A percentile compares a stretch with the other conserved stretches of the same genome.
Evolutionary conservation across 1,284 basidiomycete genomes (phyloP).

Genomic region (Phenoliferia sp.): DNA sequence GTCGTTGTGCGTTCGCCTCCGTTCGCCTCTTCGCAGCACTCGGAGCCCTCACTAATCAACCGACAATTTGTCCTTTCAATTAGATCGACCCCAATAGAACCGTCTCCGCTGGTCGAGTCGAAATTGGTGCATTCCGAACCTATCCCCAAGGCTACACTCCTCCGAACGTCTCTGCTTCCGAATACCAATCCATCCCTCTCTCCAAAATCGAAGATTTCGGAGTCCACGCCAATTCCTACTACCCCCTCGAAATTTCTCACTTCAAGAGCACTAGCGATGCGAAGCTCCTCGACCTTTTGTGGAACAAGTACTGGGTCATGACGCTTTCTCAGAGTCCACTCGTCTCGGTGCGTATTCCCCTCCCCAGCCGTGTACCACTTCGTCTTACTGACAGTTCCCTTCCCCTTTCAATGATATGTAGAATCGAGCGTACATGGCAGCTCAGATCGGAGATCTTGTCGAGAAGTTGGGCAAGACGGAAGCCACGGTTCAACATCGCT

Average conservation of each 20-base stretch:
- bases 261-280: conserved; percentile 88
- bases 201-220: conserved; percentile 96
- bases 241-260: conserved; percentile 86
- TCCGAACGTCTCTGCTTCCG: conserved; percentile 60
- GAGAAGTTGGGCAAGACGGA: conserved; percentile 61
- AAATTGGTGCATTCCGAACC: conserved; percentile 96
- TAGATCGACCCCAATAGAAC: conserved; percentile 98
- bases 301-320: conserved; percentile 99
- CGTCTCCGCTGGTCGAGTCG: conserved; percentile 93
- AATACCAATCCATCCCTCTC: conserved; percentile 88
- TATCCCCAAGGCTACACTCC: conserved; percentile 87
- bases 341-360: conserved; percentile 64
- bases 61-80: background rate
- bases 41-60: background rate
- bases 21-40: background rate
- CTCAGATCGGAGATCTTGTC: conserved; percentile 80
- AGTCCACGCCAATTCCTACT: conserved; percentile 96
- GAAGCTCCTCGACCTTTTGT: conserved; percentile 78
- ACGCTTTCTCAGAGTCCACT: conserved; percentile 86
- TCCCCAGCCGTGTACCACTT: background rate
- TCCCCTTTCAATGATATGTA: conserved; percentile 40
- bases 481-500: conserved; percentile 28
- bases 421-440: conserved; percentile 88
- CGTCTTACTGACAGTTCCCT: background rate
- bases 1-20: conserved; percentile 70